Conservation (phyloP, 2,329 filamentous ascomycete genomes). For the Ceratocystiopsis minuta region DNA sequence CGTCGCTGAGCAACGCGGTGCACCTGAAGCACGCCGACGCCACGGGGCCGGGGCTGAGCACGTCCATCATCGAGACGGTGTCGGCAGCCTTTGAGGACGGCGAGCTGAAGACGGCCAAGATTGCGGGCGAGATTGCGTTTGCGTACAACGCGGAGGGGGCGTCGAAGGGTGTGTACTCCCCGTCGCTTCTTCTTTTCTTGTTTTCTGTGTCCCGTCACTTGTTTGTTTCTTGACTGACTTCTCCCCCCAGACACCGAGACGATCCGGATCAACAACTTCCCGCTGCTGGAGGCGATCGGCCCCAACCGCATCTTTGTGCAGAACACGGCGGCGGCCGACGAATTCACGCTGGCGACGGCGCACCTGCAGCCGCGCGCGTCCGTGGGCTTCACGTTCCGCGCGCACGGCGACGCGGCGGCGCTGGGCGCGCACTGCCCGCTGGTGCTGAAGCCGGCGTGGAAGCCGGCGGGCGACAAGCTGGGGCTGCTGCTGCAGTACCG, state of each 20-base stretch:
- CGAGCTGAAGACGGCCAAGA: slow-evolving; percentile 48
- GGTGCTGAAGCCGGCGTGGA: slow-evolving; percentile 60
- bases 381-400: slow-evolving; percentile 82
- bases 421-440: slow-evolving; percentile 48
- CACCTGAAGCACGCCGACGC: slow-evolving; percentile 70
- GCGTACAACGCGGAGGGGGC: slow-evolving; percentile 40
- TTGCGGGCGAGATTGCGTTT: slow-evolving; percentile 79
- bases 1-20: slow-evolving; percentile 52
- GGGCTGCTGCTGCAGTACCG: slow-evolving; percentile 72
- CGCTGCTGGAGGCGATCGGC: slow-evolving; percentile 75
- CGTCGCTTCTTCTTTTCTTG: neutral
- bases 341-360: slow-evolving; percentile 60
- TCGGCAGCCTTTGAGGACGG: slow-evolving; percentile 68
- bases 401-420: slow-evolving; percentile 40
- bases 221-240: too few relatives aligned
- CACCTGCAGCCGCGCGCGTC: slow-evolving; percentile 53
- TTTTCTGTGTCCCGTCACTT: neutral
- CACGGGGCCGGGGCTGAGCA: slow-evolving; percentile 60
- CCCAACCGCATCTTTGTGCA: slow-evolving; percentile 84
- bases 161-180: neutral
- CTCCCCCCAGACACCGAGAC: slow-evolving; percentile 36
- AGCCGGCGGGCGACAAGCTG: slow-evolving; percentile 67
- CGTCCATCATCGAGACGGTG: slow-evolving; percentile 84
- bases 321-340: slow-evolving; percentile 45
- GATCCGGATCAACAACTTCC: slow-evolving; percentile 76